These are phyloP conservation scores for Backusella tuberculispora DNA, from an alignment of 192 early-diverging fungal genomes.

Conservation along the genomic window DNA sequence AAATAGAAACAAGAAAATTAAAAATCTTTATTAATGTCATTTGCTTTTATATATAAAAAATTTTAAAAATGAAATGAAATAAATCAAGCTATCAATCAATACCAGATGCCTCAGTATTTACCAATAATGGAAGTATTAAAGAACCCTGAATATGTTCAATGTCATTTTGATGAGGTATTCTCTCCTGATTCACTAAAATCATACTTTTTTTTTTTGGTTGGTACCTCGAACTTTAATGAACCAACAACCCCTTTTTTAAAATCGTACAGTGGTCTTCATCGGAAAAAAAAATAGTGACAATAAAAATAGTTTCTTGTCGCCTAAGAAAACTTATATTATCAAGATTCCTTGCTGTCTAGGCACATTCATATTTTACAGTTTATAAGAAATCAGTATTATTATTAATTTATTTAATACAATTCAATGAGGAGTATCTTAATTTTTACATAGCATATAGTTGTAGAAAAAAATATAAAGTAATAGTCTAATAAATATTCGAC, in stretches of 20 bases:
- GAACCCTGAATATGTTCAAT: conserved; percentile 11
- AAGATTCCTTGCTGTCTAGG: background rate
- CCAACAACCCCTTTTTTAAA: background rate
- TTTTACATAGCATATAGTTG: background rate
- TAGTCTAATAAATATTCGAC: too few species aligned
- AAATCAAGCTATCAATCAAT: conserved; percentile 8
- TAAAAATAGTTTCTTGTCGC: background rate
- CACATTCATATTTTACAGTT: background rate
- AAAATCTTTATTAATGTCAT: background rate
- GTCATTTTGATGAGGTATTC: conserved; percentile 11
- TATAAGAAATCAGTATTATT: background rate
- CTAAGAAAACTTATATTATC: background rate
- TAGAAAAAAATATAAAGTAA: background rate
- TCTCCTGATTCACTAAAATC: conserved; percentile 13
- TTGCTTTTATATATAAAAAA: conserved; percentile 1
- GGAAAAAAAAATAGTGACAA: conserved; percentile 14
- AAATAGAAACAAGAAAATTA: conserved; percentile 1
- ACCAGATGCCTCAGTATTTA: background rate
- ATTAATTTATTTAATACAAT: background rate
- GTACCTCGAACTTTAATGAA: background rate
- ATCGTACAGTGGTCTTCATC: background rate
- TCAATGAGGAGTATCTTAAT: background rate
- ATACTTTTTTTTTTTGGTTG: background rate
- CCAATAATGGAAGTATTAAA: conserved; percentile 13
- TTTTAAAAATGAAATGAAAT: conserved; percentile 8